Conservation (phyloP, 495 filamentous ascomycete species). For the Aspergillus nanangensis region DNA sequence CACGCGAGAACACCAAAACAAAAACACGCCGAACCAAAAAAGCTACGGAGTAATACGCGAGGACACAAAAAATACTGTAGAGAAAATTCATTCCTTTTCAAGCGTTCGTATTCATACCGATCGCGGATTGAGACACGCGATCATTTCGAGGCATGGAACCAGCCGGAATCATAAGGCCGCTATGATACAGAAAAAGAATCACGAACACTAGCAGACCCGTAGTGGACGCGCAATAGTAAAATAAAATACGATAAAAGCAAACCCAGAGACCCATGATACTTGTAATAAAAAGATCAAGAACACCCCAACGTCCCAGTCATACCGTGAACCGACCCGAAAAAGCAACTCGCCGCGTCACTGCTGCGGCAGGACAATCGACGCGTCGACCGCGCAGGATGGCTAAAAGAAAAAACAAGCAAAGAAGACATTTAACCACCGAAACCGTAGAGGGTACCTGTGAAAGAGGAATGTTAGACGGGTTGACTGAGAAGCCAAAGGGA, state of each 20-base stretch:
- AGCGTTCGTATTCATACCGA: conserved; percentile 43
- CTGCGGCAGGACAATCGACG: conserved; percentile 29
- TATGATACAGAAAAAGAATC: conserved; percentile 47
- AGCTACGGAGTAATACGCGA: not conserved
- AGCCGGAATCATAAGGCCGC: conserved; percentile 40
- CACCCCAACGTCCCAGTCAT: conserved; percentile 51
- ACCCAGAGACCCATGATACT: conserved; percentile 48
- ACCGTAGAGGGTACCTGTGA: conserved; percentile 79
- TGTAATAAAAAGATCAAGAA: conserved; percentile 44
- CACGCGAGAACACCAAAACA: not conserved
- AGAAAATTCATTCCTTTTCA: conserved; percentile 20
- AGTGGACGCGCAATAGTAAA: conserved; percentile 43
- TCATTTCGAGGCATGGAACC: conserved; percentile 36
- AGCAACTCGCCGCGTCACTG: conserved; percentile 33
- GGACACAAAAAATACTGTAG: not conserved
- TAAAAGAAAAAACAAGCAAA: conserved; percentile 28
- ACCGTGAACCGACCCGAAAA: conserved; percentile 46
- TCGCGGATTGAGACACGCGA: conserved; percentile 20
- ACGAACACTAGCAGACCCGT: conserved; percentile 42
- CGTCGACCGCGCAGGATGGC: conserved; percentile 34
- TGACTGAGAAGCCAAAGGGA: not conserved
- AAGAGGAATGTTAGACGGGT: conserved; percentile 19
- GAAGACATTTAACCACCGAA: conserved; percentile 85
- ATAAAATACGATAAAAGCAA: conserved; percentile 38
- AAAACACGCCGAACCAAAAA: not conserved